These are phyloP conservation scores for Gynochthodes officinalis DNA, from an alignment of 257 asterid species.

Conservation along the genomic window DNA sequence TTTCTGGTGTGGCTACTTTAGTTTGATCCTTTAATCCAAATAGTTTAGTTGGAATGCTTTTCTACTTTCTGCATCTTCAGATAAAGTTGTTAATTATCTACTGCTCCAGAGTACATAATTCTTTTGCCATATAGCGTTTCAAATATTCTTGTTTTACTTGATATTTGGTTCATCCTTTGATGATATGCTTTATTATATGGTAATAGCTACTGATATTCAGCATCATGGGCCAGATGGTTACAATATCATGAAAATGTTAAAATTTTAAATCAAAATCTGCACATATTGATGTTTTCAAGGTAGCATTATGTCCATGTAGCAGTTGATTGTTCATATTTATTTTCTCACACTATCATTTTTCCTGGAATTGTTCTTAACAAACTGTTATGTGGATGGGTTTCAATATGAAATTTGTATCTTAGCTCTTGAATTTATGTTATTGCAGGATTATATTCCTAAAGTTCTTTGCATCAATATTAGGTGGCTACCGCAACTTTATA, in stretches of 20 bases:
- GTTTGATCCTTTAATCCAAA: constrained; percentile 10
- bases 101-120: not conserved
- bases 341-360: not conserved
- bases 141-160: not conserved
- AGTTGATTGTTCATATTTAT: not conserved
- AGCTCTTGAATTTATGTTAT: constrained; percentile 25
- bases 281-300: not conserved
- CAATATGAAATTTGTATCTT: constrained; percentile 14
- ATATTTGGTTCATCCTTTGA: not conserved
- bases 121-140: not conserved
- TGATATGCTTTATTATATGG: not conserved
- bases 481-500: constrained; percentile 96
- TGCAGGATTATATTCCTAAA: constrained; percentile 85
- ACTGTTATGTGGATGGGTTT: not conserved
- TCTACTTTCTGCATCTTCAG: not conserved
- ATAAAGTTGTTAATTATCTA: not conserved
- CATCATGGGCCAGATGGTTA: not conserved
- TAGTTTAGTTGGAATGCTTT: constrained; percentile 11
- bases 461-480: constrained; percentile 87
- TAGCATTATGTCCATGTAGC: not conserved
- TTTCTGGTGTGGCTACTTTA: constrained; percentile 17
- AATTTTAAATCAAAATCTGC: not conserved
- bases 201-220: not conserved
- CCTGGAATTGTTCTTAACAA: not conserved
- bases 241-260: not conserved